phyloP scores from a whole-genome alignment of 2,329 filamentous ascomycete genomes.

The Arthrobotrys pseudoclavata region DNA sequence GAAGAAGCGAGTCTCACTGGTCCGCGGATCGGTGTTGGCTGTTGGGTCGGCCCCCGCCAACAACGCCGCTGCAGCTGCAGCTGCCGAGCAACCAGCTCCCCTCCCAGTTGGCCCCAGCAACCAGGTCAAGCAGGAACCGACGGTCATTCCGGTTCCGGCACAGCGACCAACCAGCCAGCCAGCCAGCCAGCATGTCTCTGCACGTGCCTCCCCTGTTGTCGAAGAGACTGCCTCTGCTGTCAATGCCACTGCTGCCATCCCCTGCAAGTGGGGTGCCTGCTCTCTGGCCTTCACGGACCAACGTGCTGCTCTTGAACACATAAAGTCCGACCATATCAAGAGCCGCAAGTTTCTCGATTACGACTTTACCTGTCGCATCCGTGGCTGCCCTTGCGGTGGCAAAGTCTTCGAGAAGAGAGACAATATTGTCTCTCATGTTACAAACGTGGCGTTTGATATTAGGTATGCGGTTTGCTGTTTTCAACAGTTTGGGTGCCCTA shows the following conservation, averaged over 20 bases:
- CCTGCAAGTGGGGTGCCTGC: slow-evolving; percentile 43
- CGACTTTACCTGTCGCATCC: slow-evolving; percentile 54
- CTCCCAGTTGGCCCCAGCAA: too few relatives aligned
- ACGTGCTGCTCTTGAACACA: slow-evolving; percentile 14
- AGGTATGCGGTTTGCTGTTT: slow-evolving; percentile 44
- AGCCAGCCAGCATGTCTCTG: not conserved
- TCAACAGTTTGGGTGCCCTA: slow-evolving; percentile 9
- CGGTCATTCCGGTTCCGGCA: too few relatives aligned
- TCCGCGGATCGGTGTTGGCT: not conserved
- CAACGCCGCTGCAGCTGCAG: too few relatives aligned
- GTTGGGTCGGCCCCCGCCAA: not conserved
- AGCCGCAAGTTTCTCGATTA: not conserved
- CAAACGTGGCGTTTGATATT: slow-evolving; percentile 52
- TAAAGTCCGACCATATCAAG: slow-evolving; percentile 45
- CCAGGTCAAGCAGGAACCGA: too few relatives aligned
- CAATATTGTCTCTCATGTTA: slow-evolving; percentile 54
- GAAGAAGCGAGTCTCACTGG: not conserved
- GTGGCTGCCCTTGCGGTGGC: slow-evolving; percentile 29
- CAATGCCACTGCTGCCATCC: not conserved
- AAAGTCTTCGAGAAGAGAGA: slow-evolving; percentile 49
- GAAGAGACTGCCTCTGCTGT: not conserved
- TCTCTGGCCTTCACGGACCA: not conserved
- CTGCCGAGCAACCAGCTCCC: too few relatives aligned
- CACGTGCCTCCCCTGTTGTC: not conserved
- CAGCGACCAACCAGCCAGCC: not conserved